Evolutionary conservation across 1,139 yeast genomes (phyloP).

Genomic region (Sugiyamaella neomexicana): DNA sequence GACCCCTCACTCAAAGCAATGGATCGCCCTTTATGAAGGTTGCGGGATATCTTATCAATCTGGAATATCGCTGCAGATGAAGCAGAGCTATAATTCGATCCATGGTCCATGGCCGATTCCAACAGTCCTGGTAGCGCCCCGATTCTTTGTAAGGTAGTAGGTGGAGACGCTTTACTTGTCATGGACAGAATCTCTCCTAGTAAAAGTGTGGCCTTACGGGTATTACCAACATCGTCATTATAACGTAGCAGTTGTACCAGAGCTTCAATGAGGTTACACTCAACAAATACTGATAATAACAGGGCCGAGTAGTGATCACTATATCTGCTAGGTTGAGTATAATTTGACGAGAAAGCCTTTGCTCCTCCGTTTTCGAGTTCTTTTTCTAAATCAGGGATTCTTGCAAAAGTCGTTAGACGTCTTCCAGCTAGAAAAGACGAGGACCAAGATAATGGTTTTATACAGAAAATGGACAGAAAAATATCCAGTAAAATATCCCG

Average conservation of each 20-base stretch:
- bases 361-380: constrained; percentile 14
- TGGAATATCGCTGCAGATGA: constrained; percentile 44
- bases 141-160: constrained; percentile 33
- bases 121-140: constrained; percentile 39
- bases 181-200: constrained; percentile 62
- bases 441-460: constrained; percentile 63
- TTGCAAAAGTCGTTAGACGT: constrained; percentile 36
- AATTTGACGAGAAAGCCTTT: constrained; percentile 12
- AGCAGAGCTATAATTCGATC: constrained; percentile 24
- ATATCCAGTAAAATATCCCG: constrained; percentile 70
- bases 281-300: constrained; percentile 53
- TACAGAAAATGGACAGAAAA: constrained; percentile 63
- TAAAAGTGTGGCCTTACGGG: constrained; percentile 62
- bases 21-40: constrained; percentile 39
- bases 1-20: background rate
- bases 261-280: constrained; percentile 55
- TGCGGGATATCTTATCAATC: constrained; percentile 50
- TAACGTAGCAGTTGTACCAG: constrained; percentile 53
- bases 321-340: constrained; percentile 21
- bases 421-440: constrained; percentile 43
- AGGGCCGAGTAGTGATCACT: constrained; percentile 63
- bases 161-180: constrained; percentile 56
- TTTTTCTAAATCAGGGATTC: constrained; percentile 28
- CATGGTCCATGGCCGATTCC: constrained; percentile 34
- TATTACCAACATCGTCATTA: constrained; percentile 47